A percentile compares a stretch with the other conserved stretches of the same genome.
Evolutionary conservation across 441 rosid species (phyloP).

Genomic region (Euphorbia celastroides): DNA sequence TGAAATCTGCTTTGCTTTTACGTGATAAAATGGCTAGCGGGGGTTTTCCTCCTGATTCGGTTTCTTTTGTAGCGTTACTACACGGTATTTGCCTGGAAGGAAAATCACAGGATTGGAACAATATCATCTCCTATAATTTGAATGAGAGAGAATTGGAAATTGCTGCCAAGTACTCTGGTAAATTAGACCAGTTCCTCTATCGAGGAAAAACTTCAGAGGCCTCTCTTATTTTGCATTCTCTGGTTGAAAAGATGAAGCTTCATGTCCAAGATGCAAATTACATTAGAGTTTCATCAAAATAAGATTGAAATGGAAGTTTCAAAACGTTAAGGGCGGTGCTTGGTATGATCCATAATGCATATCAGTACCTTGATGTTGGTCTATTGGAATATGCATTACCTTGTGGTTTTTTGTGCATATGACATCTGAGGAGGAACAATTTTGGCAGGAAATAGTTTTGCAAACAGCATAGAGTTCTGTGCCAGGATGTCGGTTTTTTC

Average conservation of each 20-base stretch:
- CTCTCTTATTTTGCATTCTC: conserved; percentile 37
- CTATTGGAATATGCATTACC: no score
- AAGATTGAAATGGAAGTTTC: not conserved
- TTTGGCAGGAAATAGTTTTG: not conserved
- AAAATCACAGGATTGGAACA: conserved; percentile 50
- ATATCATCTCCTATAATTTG: conserved; percentile 31
- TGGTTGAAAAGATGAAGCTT: conserved; percentile 29
- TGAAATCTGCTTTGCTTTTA: conserved; percentile 48
- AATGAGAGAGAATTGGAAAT: conserved; percentile 39
- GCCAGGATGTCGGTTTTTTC: not conserved
- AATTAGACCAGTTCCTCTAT: conserved; percentile 37
- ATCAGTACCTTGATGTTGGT: no score
- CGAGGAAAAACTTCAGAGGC: conserved; percentile 41
- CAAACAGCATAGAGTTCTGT: conserved; percentile 5
- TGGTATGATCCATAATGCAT: not conserved
- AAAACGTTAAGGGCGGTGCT: conserved; percentile 7
- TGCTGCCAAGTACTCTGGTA: conserved; percentile 39
- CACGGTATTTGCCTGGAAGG: conserved; percentile 62
- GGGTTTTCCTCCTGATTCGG: conserved; percentile 58
- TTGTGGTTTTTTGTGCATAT: not conserved
- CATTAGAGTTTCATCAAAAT: conserved; percentile 22
- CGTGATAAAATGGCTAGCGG: conserved; percentile 42
- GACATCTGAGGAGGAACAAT: not conserved
- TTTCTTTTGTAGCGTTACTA: conserved; percentile 54
- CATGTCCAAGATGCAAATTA: conserved; percentile 19